phyloP scores from a whole-genome alignment of 768 basidiomycete species.

The Sporobolomyces roseus region DNA sequence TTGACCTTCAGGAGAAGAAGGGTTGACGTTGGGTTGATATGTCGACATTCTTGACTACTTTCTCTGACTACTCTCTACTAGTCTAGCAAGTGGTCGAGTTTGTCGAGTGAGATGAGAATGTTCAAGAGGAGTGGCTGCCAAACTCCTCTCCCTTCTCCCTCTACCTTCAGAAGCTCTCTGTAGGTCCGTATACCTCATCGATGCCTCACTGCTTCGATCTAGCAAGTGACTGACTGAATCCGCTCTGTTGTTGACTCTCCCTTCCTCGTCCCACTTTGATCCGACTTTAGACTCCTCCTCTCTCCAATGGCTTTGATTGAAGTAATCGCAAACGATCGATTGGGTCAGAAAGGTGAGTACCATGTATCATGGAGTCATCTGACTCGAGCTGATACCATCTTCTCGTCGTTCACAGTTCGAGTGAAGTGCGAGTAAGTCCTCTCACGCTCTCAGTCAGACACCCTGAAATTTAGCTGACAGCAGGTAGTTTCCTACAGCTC shows the following conservation, averaged over 20 bases:
- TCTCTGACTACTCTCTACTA: not conserved
- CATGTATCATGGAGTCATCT: too few relatives aligned
- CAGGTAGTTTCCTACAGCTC: conserved; percentile 61
- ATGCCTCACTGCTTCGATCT: too few relatives aligned
- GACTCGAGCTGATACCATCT: not conserved
- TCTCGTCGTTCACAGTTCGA: conserved; percentile 60
- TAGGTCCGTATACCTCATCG: too few relatives aligned
- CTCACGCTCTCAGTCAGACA: not conserved
- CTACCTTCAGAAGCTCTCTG: too few relatives aligned
- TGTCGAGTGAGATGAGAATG: not conserved
- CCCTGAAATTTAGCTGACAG: not conserved
- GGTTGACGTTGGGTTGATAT: conserved; percentile 27
- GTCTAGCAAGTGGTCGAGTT: not conserved
- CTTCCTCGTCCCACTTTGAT: too few relatives aligned
- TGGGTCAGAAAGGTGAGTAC: conserved; percentile 87
- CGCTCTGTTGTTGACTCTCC: too few relatives aligned
- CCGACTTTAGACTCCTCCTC: not conserved
- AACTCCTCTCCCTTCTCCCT: not conserved
- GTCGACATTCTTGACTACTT: not conserved
- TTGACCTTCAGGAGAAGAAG: conserved; percentile 24
- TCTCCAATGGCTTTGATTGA: conserved; percentile 47
- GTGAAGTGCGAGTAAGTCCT: conserved; percentile 66
- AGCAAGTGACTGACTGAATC: too few relatives aligned
- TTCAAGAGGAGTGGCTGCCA: not conserved
- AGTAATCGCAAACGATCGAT: conserved; percentile 93